Base-by-base conservation (phyloP, 495 filamentous ascomycete genomes). In the Neurospora tetraspora region DNA sequence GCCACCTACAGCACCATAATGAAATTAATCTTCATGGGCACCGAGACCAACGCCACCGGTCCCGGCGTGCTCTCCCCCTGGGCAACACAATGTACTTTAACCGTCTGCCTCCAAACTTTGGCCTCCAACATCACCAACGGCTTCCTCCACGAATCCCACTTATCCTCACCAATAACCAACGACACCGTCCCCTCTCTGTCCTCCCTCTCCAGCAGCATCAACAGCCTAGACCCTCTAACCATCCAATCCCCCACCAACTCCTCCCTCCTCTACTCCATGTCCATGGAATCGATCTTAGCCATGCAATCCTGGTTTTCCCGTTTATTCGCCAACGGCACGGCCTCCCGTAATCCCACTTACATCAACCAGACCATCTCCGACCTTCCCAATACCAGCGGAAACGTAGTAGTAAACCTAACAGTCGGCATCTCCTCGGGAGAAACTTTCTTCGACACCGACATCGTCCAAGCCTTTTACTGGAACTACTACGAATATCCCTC, bases 381-480 rank as follows among this genome's bases (percentile, higher is more conserved):
- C 34, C 34, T 36, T 36, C 34, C 34, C 34, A 36, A 36, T 6
- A 36, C 6, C 34, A 36, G 34, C 34, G 34, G 34, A 36, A 36
- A 72, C 65, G 72, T 78, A 0, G 73, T 75, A 3, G 77, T 80
- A 1, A 80, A 80, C 68, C 43, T 78, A 4, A 78, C 77, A 1
- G 78, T 76, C 4, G 78, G 75, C 34, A 76, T 79, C 68, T 74
- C 75, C 4, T 69, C 47, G 0, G 78, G 78, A 37, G 71, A 71
- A 37, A 79, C 76, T 0, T 78, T 80, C 68, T 77, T 77, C 72
- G 77, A 80, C 71, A 74, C 73, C 1, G 77, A 78, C 39, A 74
- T 77, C 69, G 75, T 81, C 23, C 78, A 77, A 37, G 74, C 77
- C 23, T 78, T 81, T 39, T 80, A 77, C 73, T 76, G 76, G 75